A percentile compares a stretch with the other conserved stretches of the same genome.
phyloP scores from a whole-genome alignment of 352 stramenopile genomes.

The Globisporangium viniferum region DNA sequence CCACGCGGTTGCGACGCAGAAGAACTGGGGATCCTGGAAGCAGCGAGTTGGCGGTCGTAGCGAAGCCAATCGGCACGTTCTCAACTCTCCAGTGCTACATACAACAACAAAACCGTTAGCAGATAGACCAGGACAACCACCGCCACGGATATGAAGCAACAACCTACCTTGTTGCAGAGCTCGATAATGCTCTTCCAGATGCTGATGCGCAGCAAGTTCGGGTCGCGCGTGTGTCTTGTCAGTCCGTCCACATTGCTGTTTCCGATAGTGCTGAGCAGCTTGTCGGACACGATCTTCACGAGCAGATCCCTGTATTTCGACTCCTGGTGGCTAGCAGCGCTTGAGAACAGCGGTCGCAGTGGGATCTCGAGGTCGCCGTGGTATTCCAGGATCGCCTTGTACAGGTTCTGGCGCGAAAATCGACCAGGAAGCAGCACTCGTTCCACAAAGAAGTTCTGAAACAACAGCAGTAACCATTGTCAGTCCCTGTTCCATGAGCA shows the following conservation, averaged over 20 bases:
- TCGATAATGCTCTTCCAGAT: slow-evolving; percentile 69
- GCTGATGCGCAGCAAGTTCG: slow-evolving; percentile 36
- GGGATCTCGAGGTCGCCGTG: slow-evolving; percentile 26
- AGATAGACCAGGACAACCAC: no score
- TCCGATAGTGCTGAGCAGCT: slow-evolving; percentile 25
- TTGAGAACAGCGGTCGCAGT: slow-evolving; percentile 31
- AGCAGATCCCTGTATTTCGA: slow-evolving; percentile 69
- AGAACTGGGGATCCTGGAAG: slow-evolving; percentile 59
- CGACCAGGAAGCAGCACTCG: slow-evolving; percentile 57
- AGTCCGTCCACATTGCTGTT: slow-evolving; percentile 16
- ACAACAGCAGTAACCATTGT: not conserved
- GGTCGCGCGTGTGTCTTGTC: slow-evolving; percentile 21
- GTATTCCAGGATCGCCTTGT: slow-evolving; percentile 55
- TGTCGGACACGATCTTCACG: slow-evolving; percentile 45
- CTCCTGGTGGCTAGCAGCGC: slow-evolving; percentile 28
- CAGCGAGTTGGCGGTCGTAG: slow-evolving; percentile 35
- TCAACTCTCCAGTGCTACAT: slow-evolving; percentile 55
- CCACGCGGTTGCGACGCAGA: slow-evolving; percentile 65
- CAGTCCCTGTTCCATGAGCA: not conserved
- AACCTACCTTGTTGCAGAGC: slow-evolving; percentile 49
- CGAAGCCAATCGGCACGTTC: slow-evolving; percentile 70
- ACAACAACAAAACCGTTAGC: not conserved
- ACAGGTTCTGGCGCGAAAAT: slow-evolving; percentile 65
- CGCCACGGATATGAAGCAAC: no score
- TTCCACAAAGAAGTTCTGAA: slow-evolving; percentile 53